These are phyloP conservation scores for Dactylellina cionopaga DNA, from an alignment of 2,329 filamentous ascomycete genomes.

Conservation along the genomic window DNA sequence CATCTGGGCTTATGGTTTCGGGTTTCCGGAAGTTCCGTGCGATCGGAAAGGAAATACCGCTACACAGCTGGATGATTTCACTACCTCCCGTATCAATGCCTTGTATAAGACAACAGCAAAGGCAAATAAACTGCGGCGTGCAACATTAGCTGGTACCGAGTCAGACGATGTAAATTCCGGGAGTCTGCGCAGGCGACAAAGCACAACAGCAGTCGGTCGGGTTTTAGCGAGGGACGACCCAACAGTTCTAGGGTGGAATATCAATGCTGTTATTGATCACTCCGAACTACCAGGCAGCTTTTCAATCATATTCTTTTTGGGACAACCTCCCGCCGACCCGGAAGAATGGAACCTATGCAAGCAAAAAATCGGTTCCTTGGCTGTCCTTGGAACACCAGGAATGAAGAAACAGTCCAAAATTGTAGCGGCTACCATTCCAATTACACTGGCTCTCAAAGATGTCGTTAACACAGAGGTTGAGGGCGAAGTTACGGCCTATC, in stretches of 20 bases:
- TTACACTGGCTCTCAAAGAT: not conserved
- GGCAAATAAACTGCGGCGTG: not conserved
- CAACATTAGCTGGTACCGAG: not conserved
- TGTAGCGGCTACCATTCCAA: not conserved
- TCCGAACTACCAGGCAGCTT: constrained; percentile 44
- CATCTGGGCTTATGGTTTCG: constrained; percentile 53
- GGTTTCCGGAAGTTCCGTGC: constrained; percentile 54
- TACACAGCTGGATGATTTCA: constrained; percentile 27
- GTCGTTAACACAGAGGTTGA: not conserved
- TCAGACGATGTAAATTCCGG: too few species aligned
- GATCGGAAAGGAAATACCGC: not conserved
- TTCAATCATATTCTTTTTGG: constrained; percentile 6
- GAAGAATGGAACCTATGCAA: not conserved
- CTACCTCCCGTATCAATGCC: constrained; percentile 43
- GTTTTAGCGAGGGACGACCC: too few species aligned
- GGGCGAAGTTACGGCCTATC: not conserved
- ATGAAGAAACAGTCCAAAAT: constrained; percentile 2
- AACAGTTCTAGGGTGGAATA: constrained; percentile 56
- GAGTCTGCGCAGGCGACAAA: too few species aligned
- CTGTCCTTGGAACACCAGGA: constrained; percentile 1
- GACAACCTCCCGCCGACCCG: not conserved
- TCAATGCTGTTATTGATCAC: constrained; percentile 49
- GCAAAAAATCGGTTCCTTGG: not conserved
- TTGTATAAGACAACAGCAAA: constrained; percentile 19
- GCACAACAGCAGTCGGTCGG: too few species aligned